Evolutionary conservation across 2,329 filamentous ascomycete genomes (phyloP), one percentile per base, ranked within the genome.

Genomic region (Akanthomyces uredinophilus): DNA sequence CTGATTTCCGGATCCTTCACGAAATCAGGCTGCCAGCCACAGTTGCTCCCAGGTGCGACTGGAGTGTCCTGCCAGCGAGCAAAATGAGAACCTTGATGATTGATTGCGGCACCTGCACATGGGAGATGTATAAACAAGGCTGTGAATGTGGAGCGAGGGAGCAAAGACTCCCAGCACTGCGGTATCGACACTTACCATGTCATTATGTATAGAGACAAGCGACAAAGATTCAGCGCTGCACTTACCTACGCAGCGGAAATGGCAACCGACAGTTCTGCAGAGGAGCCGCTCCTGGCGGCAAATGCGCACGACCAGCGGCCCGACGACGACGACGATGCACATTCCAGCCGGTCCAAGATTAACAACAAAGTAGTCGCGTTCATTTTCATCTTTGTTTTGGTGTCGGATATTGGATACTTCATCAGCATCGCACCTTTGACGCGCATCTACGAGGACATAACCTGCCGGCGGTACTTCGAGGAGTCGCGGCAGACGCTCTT

Each of bases 381-480:
- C 20, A 59, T 18, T 5, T 61, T 61, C 16, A 22, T 61, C 43
- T 41, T 16, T 22, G 44, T 54, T 2, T 11, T 61, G n/a, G 44
- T 61, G 29, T 24, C 51, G 0, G 60, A 61, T 24, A 43, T 61
- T 24, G 52, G 50, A 4, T 54, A 61, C 41, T 56, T 61, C 18
- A 37, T 61, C 51, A 55, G 27, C 51, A 55, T 55, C 24, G 35
- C 60, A 6, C 60, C 52, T 13, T 13, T 55, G 51, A 61, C 60
- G 13, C 60, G 60, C 43, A 24, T 54, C 22, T 50, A 51, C 22
- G 60, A 61, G 27, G 60, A 61, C 44, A 61, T 61, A 16, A 49
- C 35, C 16, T 56, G 60, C 35, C 50, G 29, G 20, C 27, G 44
- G 29, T 51, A 56, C 41, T 51, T 54, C n/a, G 10, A 39, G 1